Evolutionary conservation across 176 grass and related monocot species (phyloP).

Genomic region (Avena atlantica): DNA sequence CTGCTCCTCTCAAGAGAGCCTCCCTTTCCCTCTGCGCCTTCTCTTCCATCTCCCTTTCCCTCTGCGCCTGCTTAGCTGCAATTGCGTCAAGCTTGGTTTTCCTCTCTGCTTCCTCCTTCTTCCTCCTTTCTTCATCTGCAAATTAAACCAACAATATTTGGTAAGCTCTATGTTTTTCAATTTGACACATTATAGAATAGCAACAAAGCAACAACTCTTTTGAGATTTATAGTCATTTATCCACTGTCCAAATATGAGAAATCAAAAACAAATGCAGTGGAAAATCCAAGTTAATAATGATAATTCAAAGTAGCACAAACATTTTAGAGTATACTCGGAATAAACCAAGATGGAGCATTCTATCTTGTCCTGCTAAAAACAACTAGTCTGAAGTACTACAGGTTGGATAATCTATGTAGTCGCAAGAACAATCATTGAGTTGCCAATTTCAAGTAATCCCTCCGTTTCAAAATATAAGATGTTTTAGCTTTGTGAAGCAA

Average conservation of each 20-base stretch:
- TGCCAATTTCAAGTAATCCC: background rate
- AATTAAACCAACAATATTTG: background rate
- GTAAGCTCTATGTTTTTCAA: background rate
- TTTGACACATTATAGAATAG: background rate
- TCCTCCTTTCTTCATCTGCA: conserved; percentile 92
- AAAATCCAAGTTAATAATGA: conserved; percentile 4
- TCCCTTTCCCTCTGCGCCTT: conserved; percentile 63
- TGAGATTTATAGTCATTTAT: background rate
- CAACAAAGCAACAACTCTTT: background rate
- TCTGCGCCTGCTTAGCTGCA: conserved; percentile 71
- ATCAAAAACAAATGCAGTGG: background rate
- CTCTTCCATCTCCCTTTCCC: conserved; percentile 83
- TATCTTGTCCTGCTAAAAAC: background rate
- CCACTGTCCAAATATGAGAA: background rate
- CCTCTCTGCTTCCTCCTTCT: conserved; percentile 73
- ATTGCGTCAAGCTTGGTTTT: conserved; percentile 93
- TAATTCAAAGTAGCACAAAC: background rate
- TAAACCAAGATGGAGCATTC: background rate
- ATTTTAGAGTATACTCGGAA: background rate
- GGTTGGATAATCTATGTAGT: background rate
- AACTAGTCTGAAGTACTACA: background rate
- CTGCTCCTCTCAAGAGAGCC: conserved; percentile 45
- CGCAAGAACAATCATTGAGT: background rate
- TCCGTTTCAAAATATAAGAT: no score
- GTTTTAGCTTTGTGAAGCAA: no score